Evolutionary conservation across 129 eudicot species (phyloP).

Genomic region (Mikania micrantha): DNA sequence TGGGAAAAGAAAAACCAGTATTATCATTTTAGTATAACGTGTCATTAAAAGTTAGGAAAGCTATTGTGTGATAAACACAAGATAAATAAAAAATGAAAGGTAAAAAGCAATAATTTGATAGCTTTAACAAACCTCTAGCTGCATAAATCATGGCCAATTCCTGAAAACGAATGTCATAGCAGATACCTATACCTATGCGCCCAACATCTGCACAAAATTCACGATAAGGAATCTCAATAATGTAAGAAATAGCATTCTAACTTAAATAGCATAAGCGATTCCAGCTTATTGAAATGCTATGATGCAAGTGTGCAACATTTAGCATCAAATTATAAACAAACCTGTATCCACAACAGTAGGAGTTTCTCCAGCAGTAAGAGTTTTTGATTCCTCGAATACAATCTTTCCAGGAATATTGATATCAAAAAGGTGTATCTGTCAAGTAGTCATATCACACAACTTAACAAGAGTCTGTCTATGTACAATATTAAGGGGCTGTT

Average conservation of each 20-base stretch:
- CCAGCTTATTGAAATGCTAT: neutral
- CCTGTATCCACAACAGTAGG: conserved; percentile 98
- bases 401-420: conserved; percentile 97
- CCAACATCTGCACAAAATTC: conserved; percentile 76
- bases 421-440: conserved; percentile 94
- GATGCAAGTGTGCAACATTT: neutral
- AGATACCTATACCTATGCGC: conserved; percentile 95
- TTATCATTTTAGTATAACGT: neutral
- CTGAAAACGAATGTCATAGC: conserved; percentile 93
- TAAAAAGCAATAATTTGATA: neutral
- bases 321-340: conserved; percentile 21
- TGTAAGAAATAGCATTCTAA: neutral
- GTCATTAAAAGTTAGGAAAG: no score
- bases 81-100: neutral
- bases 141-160: conserved; percentile 89
- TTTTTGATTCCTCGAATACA: conserved; percentile 79
- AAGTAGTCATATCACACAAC: conserved; percentile 7
- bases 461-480: neutral
- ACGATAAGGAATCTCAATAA: neutral
- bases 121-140: conserved; percentile 73
- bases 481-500: neutral
- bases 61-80: neutral
- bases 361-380: conserved; percentile 91
- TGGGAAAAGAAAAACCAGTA: conserved; percentile 2
- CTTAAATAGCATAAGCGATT: neutral